Percentiles rank a stretch among this genome's conserved stretches.
phyloP scores from a whole-genome alignment of 345 rosid species.

The Psidium guajava region DNA sequence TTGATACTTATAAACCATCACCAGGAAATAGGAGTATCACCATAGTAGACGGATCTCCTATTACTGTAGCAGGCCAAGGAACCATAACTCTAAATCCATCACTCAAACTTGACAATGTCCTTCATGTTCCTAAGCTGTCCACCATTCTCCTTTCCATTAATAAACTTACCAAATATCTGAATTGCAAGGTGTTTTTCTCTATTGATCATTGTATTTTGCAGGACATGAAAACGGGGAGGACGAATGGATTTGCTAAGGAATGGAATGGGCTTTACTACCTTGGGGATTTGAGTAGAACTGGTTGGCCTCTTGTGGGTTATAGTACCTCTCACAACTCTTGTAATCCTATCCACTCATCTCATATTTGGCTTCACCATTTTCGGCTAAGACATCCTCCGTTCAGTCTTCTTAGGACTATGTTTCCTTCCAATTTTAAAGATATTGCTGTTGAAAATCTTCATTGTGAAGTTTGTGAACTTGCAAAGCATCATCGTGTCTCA shows the following conservation, averaged over 20 bases:
- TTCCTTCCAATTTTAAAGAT: neutral
- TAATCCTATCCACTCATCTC: neutral
- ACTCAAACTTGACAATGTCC: neutral
- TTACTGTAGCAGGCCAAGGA: neutral
- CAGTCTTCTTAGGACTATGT: neutral
- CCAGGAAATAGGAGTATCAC: neutral
- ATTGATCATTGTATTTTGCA: neutral
- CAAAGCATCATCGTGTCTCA: neutral
- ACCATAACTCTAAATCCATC: neutral
- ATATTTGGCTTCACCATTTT: neutral
- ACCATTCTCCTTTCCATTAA: neutral
- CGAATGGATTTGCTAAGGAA: neutral
- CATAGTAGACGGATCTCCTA: neutral
- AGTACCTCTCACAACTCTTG: too few species aligned
- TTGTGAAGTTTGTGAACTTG: neutral
- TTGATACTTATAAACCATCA: neutral
- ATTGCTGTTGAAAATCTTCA: neutral
- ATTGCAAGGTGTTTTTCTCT: neutral
- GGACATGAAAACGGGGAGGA: neutral
- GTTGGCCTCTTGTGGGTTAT: too few species aligned
- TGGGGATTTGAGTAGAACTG: too few species aligned
- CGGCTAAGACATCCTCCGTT: neutral
- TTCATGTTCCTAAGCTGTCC: neutral
- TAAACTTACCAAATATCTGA: too few species aligned
- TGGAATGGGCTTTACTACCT: too few species aligned